Evolutionary conservation across 1,284 basidiomycete species (phyloP).

Genomic region (Leccinum griseonigrum): DNA sequence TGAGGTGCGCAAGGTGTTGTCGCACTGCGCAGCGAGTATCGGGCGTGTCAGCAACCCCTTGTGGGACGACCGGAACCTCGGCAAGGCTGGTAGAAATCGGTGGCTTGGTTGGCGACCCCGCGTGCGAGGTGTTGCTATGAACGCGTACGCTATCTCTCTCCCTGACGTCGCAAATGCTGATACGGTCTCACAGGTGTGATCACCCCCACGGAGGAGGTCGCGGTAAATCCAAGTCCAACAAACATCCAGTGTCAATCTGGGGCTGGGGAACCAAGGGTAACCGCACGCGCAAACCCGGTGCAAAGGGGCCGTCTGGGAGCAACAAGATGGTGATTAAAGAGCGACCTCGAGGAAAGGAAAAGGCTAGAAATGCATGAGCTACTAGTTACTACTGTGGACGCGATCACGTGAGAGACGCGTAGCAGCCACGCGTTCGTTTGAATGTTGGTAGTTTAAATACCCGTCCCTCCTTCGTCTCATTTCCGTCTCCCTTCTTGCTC

Average conservation of each 20-base stretch:
- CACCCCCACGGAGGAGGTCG: conserved; percentile 98
- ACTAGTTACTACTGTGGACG: conserved; percentile 2
- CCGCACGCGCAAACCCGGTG: conserved; percentile 88
- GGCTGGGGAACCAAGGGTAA: conserved; percentile 92
- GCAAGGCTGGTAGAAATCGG: conserved; percentile 88
- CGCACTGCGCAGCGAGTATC: conserved; percentile 85
- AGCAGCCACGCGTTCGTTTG: conserved; percentile 29
- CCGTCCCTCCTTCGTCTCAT: background rate
- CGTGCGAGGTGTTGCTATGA: conserved; percentile 98
- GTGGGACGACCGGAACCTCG: conserved; percentile 83
- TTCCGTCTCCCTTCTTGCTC: conserved; percentile 3
- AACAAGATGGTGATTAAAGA: conserved; percentile 95
- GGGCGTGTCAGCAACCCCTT: conserved; percentile 92
- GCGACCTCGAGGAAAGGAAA: conserved; percentile 83
- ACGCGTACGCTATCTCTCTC: conserved; percentile 60
- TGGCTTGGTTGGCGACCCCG: conserved; percentile 89
- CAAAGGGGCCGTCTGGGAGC: conserved; percentile 52
- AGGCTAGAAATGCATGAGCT: conserved; percentile 28
- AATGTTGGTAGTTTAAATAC: conserved; percentile 24
- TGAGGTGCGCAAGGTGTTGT: conserved; percentile 85
- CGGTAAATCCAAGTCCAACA: conserved; percentile 96
- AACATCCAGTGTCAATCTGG: conserved; percentile 87
- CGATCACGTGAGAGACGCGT: conserved; percentile 32
- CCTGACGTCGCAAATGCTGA: conserved; percentile 4
- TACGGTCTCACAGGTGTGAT: conserved; percentile 59